Evolutionary conservation across 1,139 yeast species (phyloP).

Genomic region (Debaryomyces coudertii): DNA sequence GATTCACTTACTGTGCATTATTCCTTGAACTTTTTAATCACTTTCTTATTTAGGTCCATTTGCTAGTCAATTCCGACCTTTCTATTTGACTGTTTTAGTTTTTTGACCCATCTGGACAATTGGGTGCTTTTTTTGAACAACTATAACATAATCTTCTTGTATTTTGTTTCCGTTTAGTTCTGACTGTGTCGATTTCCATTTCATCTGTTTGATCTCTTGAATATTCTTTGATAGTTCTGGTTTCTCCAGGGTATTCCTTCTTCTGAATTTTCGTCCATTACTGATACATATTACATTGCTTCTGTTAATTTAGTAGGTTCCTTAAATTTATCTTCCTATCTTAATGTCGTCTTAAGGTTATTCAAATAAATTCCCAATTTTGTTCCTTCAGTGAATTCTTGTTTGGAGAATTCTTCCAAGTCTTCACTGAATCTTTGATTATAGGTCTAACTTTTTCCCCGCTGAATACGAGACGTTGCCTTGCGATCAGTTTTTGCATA

Average conservation of each 20-base stretch:
- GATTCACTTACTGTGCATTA: too few relatives aligned
- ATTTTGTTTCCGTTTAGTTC: neutral
- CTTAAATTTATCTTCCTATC: neutral
- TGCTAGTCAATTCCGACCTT: constrained; percentile 1
- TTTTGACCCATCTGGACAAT: neutral
- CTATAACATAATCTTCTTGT: neutral
- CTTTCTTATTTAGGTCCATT: neutral
- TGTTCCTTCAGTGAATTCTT: neutral
- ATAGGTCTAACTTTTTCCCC: neutral
- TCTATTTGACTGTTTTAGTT: constrained; percentile 5
- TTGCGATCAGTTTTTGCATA: neutral
- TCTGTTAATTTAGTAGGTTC: neutral
- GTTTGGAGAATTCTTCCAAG: neutral
- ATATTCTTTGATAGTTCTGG: neutral
- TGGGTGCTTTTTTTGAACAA: neutral
- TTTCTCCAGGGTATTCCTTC: neutral
- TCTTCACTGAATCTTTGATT: neutral
- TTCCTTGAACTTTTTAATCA: too few relatives aligned
- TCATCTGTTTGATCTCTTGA: neutral
- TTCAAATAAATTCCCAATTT: neutral
- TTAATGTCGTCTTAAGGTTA: neutral
- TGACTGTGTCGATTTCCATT: neutral
- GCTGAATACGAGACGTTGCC: neutral
- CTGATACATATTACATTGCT: neutral
- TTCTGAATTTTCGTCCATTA: neutral